Evolutionary conservation across 768 basidiomycete species (phyloP).

Genomic region (Trametes cubensis): DNA sequence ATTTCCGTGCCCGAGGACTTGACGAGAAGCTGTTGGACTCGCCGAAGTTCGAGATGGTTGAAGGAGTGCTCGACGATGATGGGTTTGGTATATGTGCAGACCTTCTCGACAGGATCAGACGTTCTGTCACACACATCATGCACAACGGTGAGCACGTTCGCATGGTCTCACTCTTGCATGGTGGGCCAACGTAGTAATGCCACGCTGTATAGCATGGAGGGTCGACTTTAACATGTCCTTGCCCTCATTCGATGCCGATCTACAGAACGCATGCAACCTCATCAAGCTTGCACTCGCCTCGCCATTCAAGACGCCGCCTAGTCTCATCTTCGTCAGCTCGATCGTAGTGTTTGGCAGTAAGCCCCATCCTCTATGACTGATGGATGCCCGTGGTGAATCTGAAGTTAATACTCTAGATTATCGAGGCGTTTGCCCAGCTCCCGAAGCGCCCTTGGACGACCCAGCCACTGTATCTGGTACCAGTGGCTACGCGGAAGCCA

Average conservation of each 20-base stretch:
- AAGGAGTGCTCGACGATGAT: conserved; percentile 29
- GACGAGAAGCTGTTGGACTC: conserved; percentile 32
- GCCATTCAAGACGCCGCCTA: conserved; percentile 5
- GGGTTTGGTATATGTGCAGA: conserved; percentile 21
- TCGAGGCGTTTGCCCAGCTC: not conserved
- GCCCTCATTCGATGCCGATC: conserved; percentile 41
- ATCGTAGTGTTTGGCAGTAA: conserved; percentile 12
- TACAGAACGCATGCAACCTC: conserved; percentile 25
- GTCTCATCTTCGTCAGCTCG: conserved; percentile 29
- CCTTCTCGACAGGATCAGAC: conserved; percentile 12
- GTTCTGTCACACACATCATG: not conserved
- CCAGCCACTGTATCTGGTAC: conserved; percentile 37
- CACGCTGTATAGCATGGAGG: conserved; percentile 36
- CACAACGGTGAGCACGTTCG: not conserved
- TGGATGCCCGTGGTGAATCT: not conserved
- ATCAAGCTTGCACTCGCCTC: conserved; percentile 17
- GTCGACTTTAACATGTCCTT: conserved; percentile 46
- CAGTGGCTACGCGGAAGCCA: conserved; percentile 48
- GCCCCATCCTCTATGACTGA: not conserved
- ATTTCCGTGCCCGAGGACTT: conserved; percentile 37
- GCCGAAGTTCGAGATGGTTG: conserved; percentile 38
- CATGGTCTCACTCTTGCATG: not conserved
- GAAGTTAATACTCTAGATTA: conserved; percentile 2
- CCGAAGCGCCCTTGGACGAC: conserved; percentile 25
- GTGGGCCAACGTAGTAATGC: not conserved